These are phyloP conservation scores for Eucalyptus marginata DNA, from an alignment of 345 rosid genomes.

Conservation along the genomic window DNA sequence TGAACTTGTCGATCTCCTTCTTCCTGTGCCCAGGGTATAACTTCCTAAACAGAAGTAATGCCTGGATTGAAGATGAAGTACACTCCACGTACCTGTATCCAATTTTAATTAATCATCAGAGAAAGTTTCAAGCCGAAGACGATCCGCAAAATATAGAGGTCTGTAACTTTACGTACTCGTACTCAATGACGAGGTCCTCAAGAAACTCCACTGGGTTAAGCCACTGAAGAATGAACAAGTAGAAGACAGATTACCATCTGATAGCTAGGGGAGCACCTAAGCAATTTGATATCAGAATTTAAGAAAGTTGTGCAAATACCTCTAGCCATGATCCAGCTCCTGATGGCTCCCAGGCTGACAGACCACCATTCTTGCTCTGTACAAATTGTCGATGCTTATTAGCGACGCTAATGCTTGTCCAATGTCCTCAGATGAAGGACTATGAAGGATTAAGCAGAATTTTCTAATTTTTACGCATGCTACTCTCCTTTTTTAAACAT, in stretches of 20 bases:
- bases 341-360: constrained; percentile 58
- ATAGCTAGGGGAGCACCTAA: not conserved
- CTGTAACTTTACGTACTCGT: constrained; percentile 1
- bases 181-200: constrained; percentile 31
- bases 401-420: not conserved
- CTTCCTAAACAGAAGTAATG: constrained; percentile 24
- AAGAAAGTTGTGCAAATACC: constrained; percentile 4
- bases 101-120: not conserved
- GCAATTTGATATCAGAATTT: not conserved
- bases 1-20: constrained; percentile 32
- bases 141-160: not conserved
- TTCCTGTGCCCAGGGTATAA: constrained; percentile 28
- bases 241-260: not conserved
- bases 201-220: constrained; percentile 52
- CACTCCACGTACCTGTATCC: constrained; percentile 27
- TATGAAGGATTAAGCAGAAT: not conserved
- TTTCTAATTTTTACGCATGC: not conserved
- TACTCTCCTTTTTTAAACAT: not conserved
- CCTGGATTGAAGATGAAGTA: constrained; percentile 37
- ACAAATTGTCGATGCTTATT: not conserved
- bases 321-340: constrained; percentile 40
- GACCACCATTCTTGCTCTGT: constrained; percentile 51
- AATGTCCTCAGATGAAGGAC: not conserved
- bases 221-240: constrained; percentile 8
- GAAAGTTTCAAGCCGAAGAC: not conserved